phyloP scores from a whole-genome alignment of 495 filamentous ascomycete species.

The Aspergillus mulundensis region DNA sequence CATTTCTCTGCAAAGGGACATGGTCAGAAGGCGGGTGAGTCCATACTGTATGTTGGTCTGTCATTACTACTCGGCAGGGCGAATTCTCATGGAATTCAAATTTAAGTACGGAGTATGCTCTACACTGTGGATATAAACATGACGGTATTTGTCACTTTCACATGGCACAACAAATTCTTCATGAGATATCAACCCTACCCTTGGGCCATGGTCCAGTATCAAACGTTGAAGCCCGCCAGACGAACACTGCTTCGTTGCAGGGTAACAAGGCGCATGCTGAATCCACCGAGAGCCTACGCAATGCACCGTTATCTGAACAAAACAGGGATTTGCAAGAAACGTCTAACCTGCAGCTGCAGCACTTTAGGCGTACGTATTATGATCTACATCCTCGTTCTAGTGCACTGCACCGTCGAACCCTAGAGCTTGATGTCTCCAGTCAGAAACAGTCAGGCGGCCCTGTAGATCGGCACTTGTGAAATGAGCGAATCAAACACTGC shows the following conservation, averaged over 20 bases:
- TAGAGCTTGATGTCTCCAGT: background rate
- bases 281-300: background rate
- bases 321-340: background rate
- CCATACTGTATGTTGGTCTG: background rate
- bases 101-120: background rate
- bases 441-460: background rate
- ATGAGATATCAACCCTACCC: background rate
- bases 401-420: background rate
- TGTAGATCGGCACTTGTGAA: background rate
- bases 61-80: no score
- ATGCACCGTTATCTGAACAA: background rate
- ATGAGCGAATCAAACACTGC: background rate
- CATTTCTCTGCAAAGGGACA: background rate
- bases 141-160: background rate
- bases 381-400: conserved; percentile 1
- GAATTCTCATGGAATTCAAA: no score
- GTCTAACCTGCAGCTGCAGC: background rate
- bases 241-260: background rate
- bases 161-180: background rate
- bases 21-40: background rate
- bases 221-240: background rate
- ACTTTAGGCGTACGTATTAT: background rate
- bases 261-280: no score
- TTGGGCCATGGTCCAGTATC: background rate
- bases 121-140: background rate